A percentile compares a stretch with the other conserved stretches of the same genome.
These are phyloP conservation scores for Collybiopsis confluens DNA, from an alignment of 768 basidiomycete genomes.

Conservation along the genomic window DNA sequence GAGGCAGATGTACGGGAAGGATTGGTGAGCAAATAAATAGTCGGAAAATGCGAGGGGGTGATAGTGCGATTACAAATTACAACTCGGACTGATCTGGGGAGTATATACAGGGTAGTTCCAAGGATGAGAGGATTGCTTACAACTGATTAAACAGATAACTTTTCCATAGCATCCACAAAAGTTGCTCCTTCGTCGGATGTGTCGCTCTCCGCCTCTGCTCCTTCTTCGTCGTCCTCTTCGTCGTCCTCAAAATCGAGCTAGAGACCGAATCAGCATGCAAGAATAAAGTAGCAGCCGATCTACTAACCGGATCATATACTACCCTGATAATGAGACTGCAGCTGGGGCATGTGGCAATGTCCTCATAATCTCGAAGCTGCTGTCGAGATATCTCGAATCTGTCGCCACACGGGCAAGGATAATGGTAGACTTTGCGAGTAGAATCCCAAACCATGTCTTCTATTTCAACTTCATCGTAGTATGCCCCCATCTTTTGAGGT, in stretches of 20 bases:
- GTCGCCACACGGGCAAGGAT: constrained; percentile 97
- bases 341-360: constrained; percentile 93
- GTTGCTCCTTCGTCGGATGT: constrained; percentile 37
- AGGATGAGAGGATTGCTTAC: too few species aligned
- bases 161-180: constrained; percentile 68
- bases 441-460: constrained; percentile 74
- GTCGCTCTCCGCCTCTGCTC: constrained; percentile 30
- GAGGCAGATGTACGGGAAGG: too few species aligned
- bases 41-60: too few species aligned
- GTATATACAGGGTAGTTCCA: too few species aligned
- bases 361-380: constrained; percentile 86
- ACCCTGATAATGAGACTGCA: constrained; percentile 92
- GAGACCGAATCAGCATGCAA: constrained; percentile 1
- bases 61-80: too few species aligned
- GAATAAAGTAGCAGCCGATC: constrained; percentile 10
- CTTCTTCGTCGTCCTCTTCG: constrained; percentile 44
- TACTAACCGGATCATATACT: constrained; percentile 88
- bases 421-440: constrained; percentile 82
- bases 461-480: constrained; percentile 80
- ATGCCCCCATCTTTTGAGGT: constrained; percentile 41
- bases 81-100: too few species aligned
- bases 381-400: constrained; percentile 90
- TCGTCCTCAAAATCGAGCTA: constrained; percentile 87
- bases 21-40: too few species aligned
- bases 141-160: too few species aligned